phyloP scores from a whole-genome alignment of 495 filamentous ascomycete species.

The Talaromyces thailandensis region DNA sequence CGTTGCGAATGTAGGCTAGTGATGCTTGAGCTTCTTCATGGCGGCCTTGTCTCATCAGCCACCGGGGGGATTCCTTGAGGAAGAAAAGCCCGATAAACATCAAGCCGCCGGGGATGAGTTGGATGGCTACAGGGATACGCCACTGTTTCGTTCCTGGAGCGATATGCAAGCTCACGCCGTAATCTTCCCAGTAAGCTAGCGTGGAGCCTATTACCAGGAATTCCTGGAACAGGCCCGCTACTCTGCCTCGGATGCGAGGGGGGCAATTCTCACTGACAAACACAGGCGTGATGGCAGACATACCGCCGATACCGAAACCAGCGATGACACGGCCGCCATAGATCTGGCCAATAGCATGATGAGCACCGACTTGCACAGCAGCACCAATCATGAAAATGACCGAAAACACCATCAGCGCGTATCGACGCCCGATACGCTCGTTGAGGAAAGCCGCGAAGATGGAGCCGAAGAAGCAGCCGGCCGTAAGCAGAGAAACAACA shows the following conservation, averaged over 20 bases:
- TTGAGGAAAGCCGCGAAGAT: slow-evolving; percentile 49
- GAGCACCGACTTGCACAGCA: slow-evolving; percentile 46
- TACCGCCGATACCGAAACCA: slow-evolving; percentile 34
- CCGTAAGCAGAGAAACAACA: slow-evolving; percentile 53
- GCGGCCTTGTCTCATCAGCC: slow-evolving; percentile 38
- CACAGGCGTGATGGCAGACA: slow-evolving; percentile 37
- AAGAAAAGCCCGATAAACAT: slow-evolving; percentile 46
- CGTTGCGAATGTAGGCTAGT: slow-evolving; percentile 36
- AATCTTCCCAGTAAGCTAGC: slow-evolving; percentile 18
- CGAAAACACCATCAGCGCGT: slow-evolving; percentile 46
- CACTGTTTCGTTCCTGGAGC: slow-evolving; percentile 29
- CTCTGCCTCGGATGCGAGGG: slow-evolving; percentile 24
- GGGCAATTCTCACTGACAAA: slow-evolving; percentile 23
- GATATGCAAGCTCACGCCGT: slow-evolving; percentile 18
- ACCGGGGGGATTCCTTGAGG: slow-evolving; percentile 47
- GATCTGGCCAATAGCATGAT: slow-evolving; percentile 23
- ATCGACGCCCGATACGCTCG: slow-evolving; percentile 49
- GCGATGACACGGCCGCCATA: slow-evolving; percentile 35
- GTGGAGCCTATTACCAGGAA: slow-evolving; percentile 20
- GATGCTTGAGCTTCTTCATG: slow-evolving; percentile 44
- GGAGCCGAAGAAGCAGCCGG: slow-evolving; percentile 61
- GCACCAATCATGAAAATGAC: slow-evolving; percentile 56
- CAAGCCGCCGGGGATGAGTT: slow-evolving; percentile 52
- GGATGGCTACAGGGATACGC: slow-evolving; percentile 25
- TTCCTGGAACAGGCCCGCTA: slow-evolving; percentile 33